Percentiles rank a stretch among this genome's conserved stretches.
These are phyloP conservation scores for Cyberlindnera euphorbiiphila DNA, from an alignment of 805 yeast genomes.

Conservation along the genomic window DNA sequence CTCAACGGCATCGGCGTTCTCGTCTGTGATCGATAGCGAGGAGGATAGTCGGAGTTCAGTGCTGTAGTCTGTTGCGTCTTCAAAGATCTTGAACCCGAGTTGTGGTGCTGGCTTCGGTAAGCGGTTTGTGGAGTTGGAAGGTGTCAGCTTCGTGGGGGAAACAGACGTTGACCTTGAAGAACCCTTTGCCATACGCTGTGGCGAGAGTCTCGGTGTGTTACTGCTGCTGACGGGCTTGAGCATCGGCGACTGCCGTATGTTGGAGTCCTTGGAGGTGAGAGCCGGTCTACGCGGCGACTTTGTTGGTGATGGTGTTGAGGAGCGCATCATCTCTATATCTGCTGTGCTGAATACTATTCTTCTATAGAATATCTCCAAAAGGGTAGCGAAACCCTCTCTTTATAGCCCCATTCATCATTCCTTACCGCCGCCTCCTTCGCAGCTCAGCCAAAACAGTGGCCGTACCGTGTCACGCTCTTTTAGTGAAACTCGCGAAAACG, in stretches of 20 bases:
- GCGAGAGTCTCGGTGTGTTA: constrained; percentile 18
- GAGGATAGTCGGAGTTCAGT: constrained; percentile 17
- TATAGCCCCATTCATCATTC: no score
- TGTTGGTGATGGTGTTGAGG: constrained; percentile 22
- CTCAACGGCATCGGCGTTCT: constrained; percentile 15
- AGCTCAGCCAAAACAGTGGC: constrained; percentile 12
- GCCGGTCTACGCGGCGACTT: constrained; percentile 24
- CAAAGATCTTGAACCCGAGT: constrained; percentile 24
- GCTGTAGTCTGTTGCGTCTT: constrained; percentile 24
- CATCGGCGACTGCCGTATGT: constrained; percentile 17
- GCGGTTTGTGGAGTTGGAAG: not conserved
- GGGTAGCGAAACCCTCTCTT: no score
- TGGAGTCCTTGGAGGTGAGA: constrained; percentile 25
- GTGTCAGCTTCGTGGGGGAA: constrained; percentile 4
- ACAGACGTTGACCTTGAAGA: constrained; percentile 11
- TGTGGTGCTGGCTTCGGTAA: constrained; percentile 11
- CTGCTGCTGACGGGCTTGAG: constrained; percentile 10
- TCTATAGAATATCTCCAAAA: no score
- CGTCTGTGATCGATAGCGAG: constrained; percentile 14
- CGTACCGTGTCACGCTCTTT: constrained; percentile 10
- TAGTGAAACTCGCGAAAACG: no score
- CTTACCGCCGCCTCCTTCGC: constrained; percentile 3
- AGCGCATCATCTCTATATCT: constrained; percentile 5
- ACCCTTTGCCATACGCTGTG: constrained; percentile 1
- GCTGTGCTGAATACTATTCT: no score